phyloP scores from a whole-genome alignment of 176 grass and related monocot genomes.

The Zea luxurians region DNA sequence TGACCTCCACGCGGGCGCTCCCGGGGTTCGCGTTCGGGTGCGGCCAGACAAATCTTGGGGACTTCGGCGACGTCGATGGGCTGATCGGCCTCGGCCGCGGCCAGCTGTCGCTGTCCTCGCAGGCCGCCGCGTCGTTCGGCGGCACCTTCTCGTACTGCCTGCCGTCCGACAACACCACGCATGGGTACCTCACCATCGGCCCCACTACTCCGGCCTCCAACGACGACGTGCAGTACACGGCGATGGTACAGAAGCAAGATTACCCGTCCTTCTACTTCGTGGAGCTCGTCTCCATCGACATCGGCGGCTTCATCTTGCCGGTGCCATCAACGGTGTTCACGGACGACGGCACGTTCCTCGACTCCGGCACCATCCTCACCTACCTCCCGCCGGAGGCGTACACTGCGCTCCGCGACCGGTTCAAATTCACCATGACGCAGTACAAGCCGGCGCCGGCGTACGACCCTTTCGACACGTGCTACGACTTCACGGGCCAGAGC shows the following conservation, averaged over 20 bases:
- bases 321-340: slow-evolving; percentile 50
- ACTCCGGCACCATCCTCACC: slow-evolving; percentile 71
- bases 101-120: slow-evolving; percentile 49
- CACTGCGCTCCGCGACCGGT: slow-evolving; percentile 43
- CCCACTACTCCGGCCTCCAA: slow-evolving; percentile 6
- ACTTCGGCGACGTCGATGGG: slow-evolving; percentile 50
- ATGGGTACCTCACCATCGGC: slow-evolving; percentile 61
- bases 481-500: slow-evolving; percentile 46
- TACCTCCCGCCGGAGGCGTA: slow-evolving; percentile 57
- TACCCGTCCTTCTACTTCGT: slow-evolving; percentile 61
- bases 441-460: slow-evolving; percentile 45
- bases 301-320: slow-evolving; percentile 49
- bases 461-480: slow-evolving; percentile 63
- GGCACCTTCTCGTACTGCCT: slow-evolving; percentile 73
- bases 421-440: slow-evolving; percentile 52
- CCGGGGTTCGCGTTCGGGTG: slow-evolving; percentile 69
- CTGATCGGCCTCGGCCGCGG: slow-evolving; percentile 64
- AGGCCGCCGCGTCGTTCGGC: slow-evolving; percentile 44
- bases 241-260: slow-evolving; percentile 33
- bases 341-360: slow-evolving; percentile 43
- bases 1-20: slow-evolving; percentile 23
- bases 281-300: slow-evolving; percentile 53
- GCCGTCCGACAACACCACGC: slow-evolving; percentile 39
- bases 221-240: slow-evolving; percentile 43
- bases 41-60: slow-evolving; percentile 32